These are phyloP conservation scores for Rhododendron ovatum DNA, from an alignment of 148 eudicot genomes.

Conservation along the genomic window DNA sequence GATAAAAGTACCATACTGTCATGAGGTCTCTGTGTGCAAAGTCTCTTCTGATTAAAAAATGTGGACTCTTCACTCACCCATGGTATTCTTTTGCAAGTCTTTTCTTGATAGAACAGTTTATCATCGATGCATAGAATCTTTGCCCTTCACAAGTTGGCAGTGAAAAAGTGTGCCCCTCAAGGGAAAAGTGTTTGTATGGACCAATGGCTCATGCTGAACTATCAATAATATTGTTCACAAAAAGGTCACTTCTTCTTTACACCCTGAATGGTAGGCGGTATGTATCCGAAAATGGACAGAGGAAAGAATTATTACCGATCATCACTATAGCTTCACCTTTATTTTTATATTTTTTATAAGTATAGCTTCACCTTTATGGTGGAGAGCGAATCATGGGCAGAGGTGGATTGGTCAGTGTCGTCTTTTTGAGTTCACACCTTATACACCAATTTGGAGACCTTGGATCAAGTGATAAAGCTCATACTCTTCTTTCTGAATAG, in stretches of 20 bases:
- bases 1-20: background rate
- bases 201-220: background rate
- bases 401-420: background rate
- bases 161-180: background rate
- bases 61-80: background rate
- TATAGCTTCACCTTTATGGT: background rate
- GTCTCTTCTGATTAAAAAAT: background rate
- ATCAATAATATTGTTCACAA: background rate
- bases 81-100: background rate
- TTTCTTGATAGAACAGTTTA: background rate
- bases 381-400: background rate
- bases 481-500: background rate
- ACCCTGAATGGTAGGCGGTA: background rate
- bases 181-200: background rate
- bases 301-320: background rate
- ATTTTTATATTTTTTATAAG: too few species aligned
- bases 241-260: background rate
- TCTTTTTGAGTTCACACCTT: background rate
- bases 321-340: background rate
- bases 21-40: background rate
- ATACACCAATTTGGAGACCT: background rate
- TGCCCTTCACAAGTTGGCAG: background rate
- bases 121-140: background rate
- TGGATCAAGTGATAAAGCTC: background rate
- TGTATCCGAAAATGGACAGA: background rate